Evolutionary conservation across 1,284 basidiomycete species (phyloP).

Genomic region (Sanghuangporus weigelae): DNA sequence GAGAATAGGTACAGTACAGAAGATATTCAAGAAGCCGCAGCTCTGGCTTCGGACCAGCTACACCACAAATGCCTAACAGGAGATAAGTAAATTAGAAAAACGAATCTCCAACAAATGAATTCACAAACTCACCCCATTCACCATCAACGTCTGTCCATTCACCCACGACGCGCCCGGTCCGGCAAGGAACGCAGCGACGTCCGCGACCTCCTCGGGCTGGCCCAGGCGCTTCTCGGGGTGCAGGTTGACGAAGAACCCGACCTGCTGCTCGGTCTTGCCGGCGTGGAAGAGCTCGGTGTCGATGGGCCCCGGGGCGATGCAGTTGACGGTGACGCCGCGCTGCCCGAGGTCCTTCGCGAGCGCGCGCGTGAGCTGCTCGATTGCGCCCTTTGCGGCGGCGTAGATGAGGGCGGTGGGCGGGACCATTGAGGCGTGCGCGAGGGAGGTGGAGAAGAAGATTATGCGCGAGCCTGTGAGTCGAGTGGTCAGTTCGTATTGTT

Average conservation of each 20-base stretch:
- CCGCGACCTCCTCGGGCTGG: constrained; percentile 47
- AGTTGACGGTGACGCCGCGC: constrained; percentile 52
- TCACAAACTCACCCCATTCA: constrained; percentile 43
- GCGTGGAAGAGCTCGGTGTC: constrained; percentile 49
- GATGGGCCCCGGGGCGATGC: constrained; percentile 48
- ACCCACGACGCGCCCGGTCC: constrained; percentile 50
- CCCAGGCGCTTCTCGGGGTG: constrained; percentile 45
- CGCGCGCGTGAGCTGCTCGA: constrained; percentile 55
- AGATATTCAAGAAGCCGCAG: no score
- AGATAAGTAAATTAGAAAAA: not conserved
- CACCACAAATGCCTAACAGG: not conserved
- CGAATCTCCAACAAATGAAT: not conserved
- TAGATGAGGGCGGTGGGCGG: constrained; percentile 46
- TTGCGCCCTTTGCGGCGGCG: constrained; percentile 49
- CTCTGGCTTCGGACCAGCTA: not conserved
- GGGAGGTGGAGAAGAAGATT: constrained; percentile 49
- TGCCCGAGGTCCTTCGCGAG: constrained; percentile 52
- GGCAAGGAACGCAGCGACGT: constrained; percentile 47
- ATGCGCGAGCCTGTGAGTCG: constrained; percentile 39
- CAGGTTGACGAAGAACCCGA: constrained; percentile 40
- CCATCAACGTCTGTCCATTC: constrained; percentile 49
- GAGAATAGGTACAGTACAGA: no score
- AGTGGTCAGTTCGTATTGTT: not conserved
- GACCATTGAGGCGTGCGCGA: constrained; percentile 40
- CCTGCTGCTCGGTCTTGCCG: constrained; percentile 43